Base-by-base conservation (phyloP, 805 yeast genomes). In the Candida pini region DNA sequence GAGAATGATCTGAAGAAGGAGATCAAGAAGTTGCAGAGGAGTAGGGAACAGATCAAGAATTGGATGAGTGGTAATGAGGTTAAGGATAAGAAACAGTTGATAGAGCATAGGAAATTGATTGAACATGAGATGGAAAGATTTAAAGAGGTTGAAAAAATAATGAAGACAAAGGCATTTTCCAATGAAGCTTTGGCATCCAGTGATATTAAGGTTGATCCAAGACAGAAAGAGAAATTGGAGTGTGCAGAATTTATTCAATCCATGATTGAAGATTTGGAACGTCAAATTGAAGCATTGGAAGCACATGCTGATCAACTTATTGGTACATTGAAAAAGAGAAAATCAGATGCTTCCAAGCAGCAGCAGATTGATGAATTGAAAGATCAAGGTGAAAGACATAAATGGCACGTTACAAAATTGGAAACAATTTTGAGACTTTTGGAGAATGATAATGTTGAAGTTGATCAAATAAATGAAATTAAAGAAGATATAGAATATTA, bases 1-100 rank as follows among this genome's bases (percentile, higher is more conserved):
- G 98, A 92, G 58, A 73, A 78, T 41, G 98, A 90, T 56, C 68
- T 90, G 55, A 89, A 92, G 64, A 81, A 92, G 51, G 97, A 92
- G 60, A 89, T 92, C 61, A 90, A 92, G 62, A 90, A 88, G 60
- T 69, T 90, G 38, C 98, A 90, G 57, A 77, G 96, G 56, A 78
- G 82, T 49, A 74, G 97, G 56, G 98, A 90, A 60, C 97, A 88
- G 64, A 85, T 90, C 50, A 90, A 90, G 63, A 83, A 84, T 38
- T 90, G 98, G 98, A 64, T 88, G 56, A 77, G 90, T 28, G 89
- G 90, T 47, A 84, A 81, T 48, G 95, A 89, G 43, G 88, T 89
- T 30, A 88, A 94, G 57, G 95, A 90, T 50, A 92, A 87, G 56
- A 84, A 82, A 50, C 73, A 78, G 12, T 65, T 86, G 44, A 68